Conservation (phyloP, 1,139 yeast genomes). For the Hemisphaericaspora xylanilytica region DNA sequence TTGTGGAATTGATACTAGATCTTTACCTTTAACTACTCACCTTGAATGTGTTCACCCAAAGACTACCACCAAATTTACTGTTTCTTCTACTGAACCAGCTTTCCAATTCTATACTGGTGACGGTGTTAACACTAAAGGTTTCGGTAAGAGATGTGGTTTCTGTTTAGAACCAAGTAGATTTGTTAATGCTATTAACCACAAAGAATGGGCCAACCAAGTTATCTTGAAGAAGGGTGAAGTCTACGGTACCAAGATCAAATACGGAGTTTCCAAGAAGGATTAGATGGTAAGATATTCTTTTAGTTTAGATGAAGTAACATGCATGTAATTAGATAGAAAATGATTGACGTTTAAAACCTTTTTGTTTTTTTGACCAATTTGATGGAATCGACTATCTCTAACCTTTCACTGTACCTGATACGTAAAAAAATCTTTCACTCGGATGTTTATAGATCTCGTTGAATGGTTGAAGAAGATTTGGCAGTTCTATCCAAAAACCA, state of each 20-base stretch:
- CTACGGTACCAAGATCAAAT: constrained; percentile 54
- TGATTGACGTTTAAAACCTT: neutral
- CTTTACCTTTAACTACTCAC: constrained; percentile 30
- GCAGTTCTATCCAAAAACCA: too few relatives aligned
- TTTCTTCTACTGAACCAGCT: constrained; percentile 62
- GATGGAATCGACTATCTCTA: too few relatives aligned
- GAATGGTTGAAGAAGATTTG: too few relatives aligned
- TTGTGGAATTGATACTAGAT: constrained; percentile 44
- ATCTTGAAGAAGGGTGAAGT: constrained; percentile 49
- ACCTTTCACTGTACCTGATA: too few relatives aligned
- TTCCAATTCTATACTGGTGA: constrained; percentile 71
- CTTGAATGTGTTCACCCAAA: constrained; percentile 50
- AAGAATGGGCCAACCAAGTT: constrained; percentile 52
- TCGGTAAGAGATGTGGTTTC: constrained; percentile 52
- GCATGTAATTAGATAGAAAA: neutral
- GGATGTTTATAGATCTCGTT: too few relatives aligned
- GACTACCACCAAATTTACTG: constrained; percentile 40
- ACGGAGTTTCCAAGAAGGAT: constrained; percentile 18
- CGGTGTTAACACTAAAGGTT: constrained; percentile 39
- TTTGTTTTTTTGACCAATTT: neutral
- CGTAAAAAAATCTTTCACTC: neutral
- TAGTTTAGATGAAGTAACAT: too few relatives aligned
- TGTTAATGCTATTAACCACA: constrained; percentile 52
- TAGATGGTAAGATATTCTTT: neutral
- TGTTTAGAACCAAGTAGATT: constrained; percentile 65